Evolutionary conservation across 257 asterid genomes (phyloP).

Genomic region (Echium plantagineum): DNA sequence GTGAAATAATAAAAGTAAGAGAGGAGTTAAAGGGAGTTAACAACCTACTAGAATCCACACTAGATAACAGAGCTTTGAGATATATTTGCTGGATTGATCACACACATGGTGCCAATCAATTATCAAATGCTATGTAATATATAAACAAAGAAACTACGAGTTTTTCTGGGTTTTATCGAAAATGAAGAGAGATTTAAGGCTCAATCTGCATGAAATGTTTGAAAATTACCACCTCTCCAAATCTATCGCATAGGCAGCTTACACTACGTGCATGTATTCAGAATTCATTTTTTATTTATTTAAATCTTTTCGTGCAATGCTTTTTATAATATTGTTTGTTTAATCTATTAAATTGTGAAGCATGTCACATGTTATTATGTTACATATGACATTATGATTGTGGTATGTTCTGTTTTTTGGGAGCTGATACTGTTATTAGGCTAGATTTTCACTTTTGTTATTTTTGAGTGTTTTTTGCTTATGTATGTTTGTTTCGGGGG

Average conservation of each 20-base stretch:
- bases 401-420: neutral
- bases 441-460: too few species aligned
- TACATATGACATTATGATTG: neutral
- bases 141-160: neutral
- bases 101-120: constrained; percentile 49
- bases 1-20: neutral
- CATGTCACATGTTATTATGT: neutral
- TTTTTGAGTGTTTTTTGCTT: too few species aligned
- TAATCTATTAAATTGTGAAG: neutral
- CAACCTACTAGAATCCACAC: constrained; percentile 6
- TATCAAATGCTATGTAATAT: too few species aligned
- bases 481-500: too few species aligned
- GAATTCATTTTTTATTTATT: too few species aligned
- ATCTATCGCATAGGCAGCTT: neutral
- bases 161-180: neutral
- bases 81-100: constrained; percentile 27
- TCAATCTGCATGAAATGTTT: neutral
- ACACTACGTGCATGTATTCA: neutral
- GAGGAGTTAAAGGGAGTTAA: constrained; percentile 19
- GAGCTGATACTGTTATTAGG: neutral
- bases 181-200: neutral
- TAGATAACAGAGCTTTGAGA: neutral
- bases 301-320: too few species aligned
- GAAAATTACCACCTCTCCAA: neutral
- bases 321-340: neutral